Conservation (phyloP, 352 stramenopile genomes). For the Pythium aphanidermatum region DNA sequence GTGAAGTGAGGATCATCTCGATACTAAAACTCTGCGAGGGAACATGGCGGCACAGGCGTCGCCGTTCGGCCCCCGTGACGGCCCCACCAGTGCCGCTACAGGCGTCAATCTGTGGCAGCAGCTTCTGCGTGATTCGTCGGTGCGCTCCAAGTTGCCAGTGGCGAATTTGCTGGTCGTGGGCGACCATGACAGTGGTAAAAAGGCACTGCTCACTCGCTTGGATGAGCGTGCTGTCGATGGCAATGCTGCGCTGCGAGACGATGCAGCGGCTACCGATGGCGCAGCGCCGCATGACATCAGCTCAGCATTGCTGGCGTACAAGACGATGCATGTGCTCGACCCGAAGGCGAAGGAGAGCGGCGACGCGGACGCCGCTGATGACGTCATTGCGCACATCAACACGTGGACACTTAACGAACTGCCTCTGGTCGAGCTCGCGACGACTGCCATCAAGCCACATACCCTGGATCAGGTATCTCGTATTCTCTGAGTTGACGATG, state of each 20-base stretch:
- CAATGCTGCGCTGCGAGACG: constrained; percentile 1
- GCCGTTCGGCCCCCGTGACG: constrained; percentile 2
- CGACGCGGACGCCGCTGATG: constrained; percentile 38
- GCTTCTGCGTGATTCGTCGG: constrained; percentile 76
- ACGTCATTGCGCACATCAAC: constrained; percentile 70
- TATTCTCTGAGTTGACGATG: background rate
- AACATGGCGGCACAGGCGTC: background rate
- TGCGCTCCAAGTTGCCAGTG: constrained; percentile 61
- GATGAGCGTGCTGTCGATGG: constrained; percentile 24
- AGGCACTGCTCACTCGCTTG: constrained; percentile 53
- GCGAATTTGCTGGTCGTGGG: constrained; percentile 68
- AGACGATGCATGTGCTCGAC: constrained; percentile 63
- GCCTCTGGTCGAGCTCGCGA: constrained; percentile 56
- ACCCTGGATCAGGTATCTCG: constrained; percentile 26
- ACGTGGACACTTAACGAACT: constrained; percentile 77
- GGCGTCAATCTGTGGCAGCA: constrained; percentile 71
- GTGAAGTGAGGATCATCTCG: constrained; percentile 6
- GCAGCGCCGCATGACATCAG: constrained; percentile 9
- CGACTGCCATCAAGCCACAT: constrained; percentile 54
- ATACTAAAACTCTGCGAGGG: background rate
- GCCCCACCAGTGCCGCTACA: background rate
- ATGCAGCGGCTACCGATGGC: constrained; percentile 15
- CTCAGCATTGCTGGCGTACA: constrained; percentile 50
- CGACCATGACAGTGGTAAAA: constrained; percentile 70
- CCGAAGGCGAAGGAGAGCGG: constrained; percentile 48